A percentile compares a stretch with the other conserved stretches of the same genome.
Evolutionary conservation across 164 flowering plant species (phyloP).

Genomic region (Kalanchoe fedtschenkoi): DNA sequence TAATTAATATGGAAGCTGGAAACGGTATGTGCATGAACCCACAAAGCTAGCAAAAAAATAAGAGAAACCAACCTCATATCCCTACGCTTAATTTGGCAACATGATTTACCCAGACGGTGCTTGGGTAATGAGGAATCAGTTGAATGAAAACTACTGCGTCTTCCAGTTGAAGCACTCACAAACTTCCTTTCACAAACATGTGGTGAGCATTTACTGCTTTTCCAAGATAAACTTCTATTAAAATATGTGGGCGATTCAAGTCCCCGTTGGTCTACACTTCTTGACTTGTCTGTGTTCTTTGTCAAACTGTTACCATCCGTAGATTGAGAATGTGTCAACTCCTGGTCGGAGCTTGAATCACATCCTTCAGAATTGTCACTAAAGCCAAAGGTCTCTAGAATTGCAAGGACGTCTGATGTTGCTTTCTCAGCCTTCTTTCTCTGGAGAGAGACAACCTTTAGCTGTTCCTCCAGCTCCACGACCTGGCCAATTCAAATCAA

Average conservation of each 20-base stretch:
- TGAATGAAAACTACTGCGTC: constrained; percentile 27
- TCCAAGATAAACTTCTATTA: constrained; percentile 78
- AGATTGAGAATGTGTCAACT: constrained; percentile 22
- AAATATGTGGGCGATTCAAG: constrained; percentile 30
- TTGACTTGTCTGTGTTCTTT: constrained; percentile 23
- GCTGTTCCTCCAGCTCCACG: constrained; percentile 68
- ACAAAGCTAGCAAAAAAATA: neutral
- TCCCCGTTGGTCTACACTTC: constrained; percentile 18
- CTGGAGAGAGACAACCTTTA: constrained; percentile 52
- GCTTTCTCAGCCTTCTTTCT: constrained; percentile 79
- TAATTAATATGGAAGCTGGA: too few relatives aligned
- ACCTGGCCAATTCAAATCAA: constrained; percentile 29
- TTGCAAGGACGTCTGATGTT: constrained; percentile 62
- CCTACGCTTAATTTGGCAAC: constrained; percentile 58
- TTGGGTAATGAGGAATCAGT: constrained; percentile 36
- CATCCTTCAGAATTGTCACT: constrained; percentile 47
- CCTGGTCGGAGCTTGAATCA: constrained; percentile 57
- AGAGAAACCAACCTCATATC: constrained; percentile 36
- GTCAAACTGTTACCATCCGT: constrained; percentile 16
- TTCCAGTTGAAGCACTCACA: constrained; percentile 26
- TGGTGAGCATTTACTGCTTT: constrained; percentile 29
- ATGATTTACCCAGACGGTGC: constrained; percentile 51
- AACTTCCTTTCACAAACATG: constrained; percentile 30
- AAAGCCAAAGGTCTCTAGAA: constrained; percentile 49
- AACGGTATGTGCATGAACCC: neutral